These are phyloP conservation scores for Pholiota microspora DNA, from an alignment of 768 basidiomycete species.

Conservation along the genomic window DNA sequence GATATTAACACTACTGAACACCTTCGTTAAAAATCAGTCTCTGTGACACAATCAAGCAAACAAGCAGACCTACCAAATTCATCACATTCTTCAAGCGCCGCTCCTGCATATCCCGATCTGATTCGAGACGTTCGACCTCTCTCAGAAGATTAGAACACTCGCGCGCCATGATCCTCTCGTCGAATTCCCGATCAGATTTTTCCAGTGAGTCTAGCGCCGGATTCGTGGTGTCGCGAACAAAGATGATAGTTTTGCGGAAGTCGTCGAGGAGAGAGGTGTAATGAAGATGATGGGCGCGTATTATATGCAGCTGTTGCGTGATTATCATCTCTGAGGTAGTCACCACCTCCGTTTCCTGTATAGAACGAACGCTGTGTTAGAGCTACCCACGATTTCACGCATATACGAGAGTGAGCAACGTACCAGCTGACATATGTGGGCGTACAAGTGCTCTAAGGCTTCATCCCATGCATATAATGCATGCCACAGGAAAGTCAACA, in stretches of 20 bases:
- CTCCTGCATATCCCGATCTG: conserved; percentile 38
- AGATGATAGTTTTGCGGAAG: conserved; percentile 46
- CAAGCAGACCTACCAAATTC: conserved; percentile 32
- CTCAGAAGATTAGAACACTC: conserved; percentile 48
- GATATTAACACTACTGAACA: conserved; percentile 45
- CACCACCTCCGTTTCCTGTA: conserved; percentile 17
- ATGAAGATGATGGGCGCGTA: conserved; percentile 56
- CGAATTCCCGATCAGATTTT: conserved; percentile 18
- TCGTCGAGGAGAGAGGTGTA: conserved; percentile 53
- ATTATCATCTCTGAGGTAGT: conserved; percentile 27
- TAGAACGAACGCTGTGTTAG: neutral
- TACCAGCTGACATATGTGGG: conserved; percentile 48
- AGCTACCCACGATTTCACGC: no score
- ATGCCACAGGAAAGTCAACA: conserved; percentile 56
- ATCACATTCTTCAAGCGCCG: conserved; percentile 47
- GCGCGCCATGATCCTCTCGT: conserved; percentile 28
- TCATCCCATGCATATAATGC: conserved; percentile 64
- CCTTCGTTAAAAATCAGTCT: conserved; percentile 23
- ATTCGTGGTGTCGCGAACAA: conserved; percentile 45
- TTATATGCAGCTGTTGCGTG: conserved; percentile 50
- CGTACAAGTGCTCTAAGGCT: conserved; percentile 50
- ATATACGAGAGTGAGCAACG: conserved; percentile 7
- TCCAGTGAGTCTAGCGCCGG: conserved; percentile 43
- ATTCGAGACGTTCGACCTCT: conserved; percentile 50
- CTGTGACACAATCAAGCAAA: neutral